These are phyloP conservation scores for Penicillium capsulatum DNA, from an alignment of 2,329 filamentous ascomycete species.

Conservation along the genomic window DNA sequence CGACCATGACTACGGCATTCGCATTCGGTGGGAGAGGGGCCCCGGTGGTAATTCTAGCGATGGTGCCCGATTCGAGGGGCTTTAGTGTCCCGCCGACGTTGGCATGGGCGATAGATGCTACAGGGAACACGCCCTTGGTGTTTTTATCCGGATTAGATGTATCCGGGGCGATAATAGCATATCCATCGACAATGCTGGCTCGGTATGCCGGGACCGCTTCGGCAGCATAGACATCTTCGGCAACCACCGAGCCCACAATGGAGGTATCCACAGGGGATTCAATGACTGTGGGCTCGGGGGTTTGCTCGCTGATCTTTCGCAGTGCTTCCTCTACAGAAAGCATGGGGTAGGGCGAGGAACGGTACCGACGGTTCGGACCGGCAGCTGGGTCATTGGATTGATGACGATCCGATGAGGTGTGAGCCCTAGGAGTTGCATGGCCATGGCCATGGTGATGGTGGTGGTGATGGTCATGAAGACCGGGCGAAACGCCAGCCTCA, in stretches of 20 bases:
- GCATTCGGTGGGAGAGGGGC: constrained; percentile 84
- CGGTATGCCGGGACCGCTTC: constrained; percentile 90
- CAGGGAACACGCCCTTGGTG: constrained; percentile 77
- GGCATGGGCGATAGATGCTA: constrained; percentile 82
- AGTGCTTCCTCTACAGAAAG: constrained; percentile 79
- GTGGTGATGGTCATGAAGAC: constrained; percentile 41
- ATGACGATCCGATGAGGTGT: constrained; percentile 60
- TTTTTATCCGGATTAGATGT: constrained; percentile 52
- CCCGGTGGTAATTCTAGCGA: constrained; percentile 90
- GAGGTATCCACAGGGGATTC: constrained; percentile 58
- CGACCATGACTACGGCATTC: constrained; percentile 92
- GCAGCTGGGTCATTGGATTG: constrained; percentile 58
- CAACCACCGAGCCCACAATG: constrained; percentile 73
- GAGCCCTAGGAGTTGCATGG: constrained; percentile 62
- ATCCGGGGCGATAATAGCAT: constrained; percentile 65
- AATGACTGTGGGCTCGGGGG: constrained; percentile 58
- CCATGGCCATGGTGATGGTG: constrained; percentile 62
- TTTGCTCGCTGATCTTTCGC: constrained; percentile 65
- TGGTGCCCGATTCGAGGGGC: constrained; percentile 65
- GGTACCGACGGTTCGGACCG: constrained; percentile 64
- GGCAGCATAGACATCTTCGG: constrained; percentile 71
- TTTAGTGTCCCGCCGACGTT: constrained; percentile 62
- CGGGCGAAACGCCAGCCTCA: constrained; percentile 63
- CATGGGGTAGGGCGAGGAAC: constrained; percentile 90
- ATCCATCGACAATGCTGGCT: constrained; percentile 95